A percentile compares a stretch with the other conserved stretches of the same genome.
Evolutionary conservation across 805 yeast genomes (phyloP).

Genomic region (Sugiyamaella americana): DNA sequence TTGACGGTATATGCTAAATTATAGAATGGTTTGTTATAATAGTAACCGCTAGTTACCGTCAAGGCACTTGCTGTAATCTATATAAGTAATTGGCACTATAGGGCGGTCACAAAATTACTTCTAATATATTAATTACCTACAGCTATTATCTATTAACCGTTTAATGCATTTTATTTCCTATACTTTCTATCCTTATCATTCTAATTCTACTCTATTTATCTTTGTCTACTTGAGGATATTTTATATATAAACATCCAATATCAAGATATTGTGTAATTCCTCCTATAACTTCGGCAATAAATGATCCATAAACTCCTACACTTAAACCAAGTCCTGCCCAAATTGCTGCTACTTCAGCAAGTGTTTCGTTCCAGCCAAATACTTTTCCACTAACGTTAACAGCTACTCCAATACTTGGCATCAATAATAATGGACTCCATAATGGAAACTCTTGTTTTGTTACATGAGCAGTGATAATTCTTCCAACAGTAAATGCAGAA

Average conservation of each 20-base stretch:
- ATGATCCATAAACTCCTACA: slow-evolving; percentile 65
- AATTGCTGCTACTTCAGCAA: slow-evolving; percentile 45
- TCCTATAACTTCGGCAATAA: slow-evolving; percentile 67
- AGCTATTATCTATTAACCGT: too few species aligned
- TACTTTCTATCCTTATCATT: too few species aligned
- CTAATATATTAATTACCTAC: too few species aligned
- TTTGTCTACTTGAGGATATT: slow-evolving; percentile 34
- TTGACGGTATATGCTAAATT: too few species aligned
- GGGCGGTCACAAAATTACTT: too few species aligned
- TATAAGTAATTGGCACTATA: too few species aligned
- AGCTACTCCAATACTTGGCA: slow-evolving; percentile 39
- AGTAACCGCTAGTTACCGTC: too few species aligned
- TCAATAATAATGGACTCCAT: slow-evolving; percentile 53
- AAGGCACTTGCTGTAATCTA: too few species aligned
- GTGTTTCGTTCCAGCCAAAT: slow-evolving; percentile 32
- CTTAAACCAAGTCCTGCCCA: slow-evolving; percentile 71
- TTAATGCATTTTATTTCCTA: too few species aligned
- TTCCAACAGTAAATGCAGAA: slow-evolving; percentile 82
- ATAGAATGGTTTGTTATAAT: too few species aligned
- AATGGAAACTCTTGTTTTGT: slow-evolving; percentile 73
- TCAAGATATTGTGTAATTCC: slow-evolving; percentile 78
- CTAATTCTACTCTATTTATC: background rate
- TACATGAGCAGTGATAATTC: slow-evolving; percentile 81
- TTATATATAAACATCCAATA: slow-evolving; percentile 75
- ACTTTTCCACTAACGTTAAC: slow-evolving; percentile 23